A percentile compares a stretch with the other conserved stretches of the same genome.
These are phyloP conservation scores for Chaetoscypha palmicola DNA, from an alignment of 2,329 filamentous ascomycete genomes.

Conservation along the genomic window DNA sequence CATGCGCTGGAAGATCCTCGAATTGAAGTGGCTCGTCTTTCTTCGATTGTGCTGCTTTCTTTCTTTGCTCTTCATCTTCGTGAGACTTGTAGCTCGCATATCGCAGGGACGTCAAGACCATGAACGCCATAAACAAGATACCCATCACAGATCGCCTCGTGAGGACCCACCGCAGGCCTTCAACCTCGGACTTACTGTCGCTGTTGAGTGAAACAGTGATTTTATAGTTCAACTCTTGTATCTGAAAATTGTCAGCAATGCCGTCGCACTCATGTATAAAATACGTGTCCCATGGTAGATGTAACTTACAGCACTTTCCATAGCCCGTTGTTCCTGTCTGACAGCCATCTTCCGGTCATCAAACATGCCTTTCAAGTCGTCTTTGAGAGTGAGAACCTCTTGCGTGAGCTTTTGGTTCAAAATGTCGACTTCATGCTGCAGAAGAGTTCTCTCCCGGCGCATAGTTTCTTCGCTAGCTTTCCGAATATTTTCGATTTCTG, in stretches of 20 bases:
- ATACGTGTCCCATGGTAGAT: too few species aligned
- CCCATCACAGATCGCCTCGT: conserved; percentile 57
- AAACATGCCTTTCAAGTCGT: conserved; percentile 92
- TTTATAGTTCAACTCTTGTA: conserved; percentile 93
- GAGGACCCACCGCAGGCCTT: conserved; percentile 81
- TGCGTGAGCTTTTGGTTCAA: conserved; percentile 77
- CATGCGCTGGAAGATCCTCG: conserved; percentile 40
- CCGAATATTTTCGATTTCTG: conserved; percentile 74
- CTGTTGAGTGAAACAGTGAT: conserved; percentile 87
- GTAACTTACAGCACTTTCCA: conserved; percentile 67
- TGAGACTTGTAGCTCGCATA: conserved; percentile 48
- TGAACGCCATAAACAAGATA: conserved; percentile 58
- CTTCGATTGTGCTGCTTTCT: conserved; percentile 31
- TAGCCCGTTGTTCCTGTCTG: conserved; percentile 75
- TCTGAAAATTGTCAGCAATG: conserved; percentile 41
- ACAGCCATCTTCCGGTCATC: conserved; percentile 93
- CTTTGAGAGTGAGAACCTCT: conserved; percentile 73
- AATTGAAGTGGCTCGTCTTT: conserved; percentile 33
- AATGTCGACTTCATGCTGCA: conserved; percentile 96
- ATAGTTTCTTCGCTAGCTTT: conserved; percentile 73
- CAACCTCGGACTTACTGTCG: conserved; percentile 86
- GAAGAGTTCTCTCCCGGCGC: conserved; percentile 71
- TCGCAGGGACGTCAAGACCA: conserved; percentile 52
- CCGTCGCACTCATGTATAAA: too few species aligned
- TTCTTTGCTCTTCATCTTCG: conserved; percentile 26